Evolutionary conservation across 2,329 filamentous ascomycete species (phyloP).

Genomic region (Ceratocystis papillata): DNA sequence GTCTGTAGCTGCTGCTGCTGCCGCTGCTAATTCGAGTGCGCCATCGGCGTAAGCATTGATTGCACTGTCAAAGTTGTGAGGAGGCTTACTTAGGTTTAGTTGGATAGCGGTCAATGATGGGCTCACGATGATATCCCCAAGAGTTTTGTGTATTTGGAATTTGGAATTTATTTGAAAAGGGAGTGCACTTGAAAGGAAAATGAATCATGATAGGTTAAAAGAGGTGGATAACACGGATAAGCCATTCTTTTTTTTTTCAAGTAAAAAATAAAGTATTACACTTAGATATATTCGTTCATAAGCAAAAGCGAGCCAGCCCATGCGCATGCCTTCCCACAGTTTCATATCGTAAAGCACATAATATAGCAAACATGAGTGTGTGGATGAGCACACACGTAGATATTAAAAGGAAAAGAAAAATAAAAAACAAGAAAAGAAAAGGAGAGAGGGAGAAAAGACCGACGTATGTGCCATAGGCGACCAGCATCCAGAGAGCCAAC

Average conservation of each 20-base stretch:
- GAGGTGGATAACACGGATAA: neutral
- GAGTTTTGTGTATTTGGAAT: constrained; percentile 4
- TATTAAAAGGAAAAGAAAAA: neutral
- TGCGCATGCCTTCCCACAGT: neutral
- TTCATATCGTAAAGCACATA: neutral
- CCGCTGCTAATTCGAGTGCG: neutral
- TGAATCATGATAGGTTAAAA: neutral
- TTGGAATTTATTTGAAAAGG: neutral
- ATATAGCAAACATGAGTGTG: neutral
- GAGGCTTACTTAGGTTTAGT: neutral
- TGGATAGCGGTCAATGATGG: neutral
- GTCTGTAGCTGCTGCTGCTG: constrained; percentile 27
- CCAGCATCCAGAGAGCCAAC: neutral
- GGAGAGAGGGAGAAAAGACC: neutral
- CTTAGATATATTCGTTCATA: neutral
- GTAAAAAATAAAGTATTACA: neutral
- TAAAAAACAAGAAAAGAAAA: neutral
- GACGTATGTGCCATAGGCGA: neutral
- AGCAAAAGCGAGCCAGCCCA: neutral
- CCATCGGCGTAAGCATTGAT: neutral
- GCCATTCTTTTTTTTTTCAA: neutral
- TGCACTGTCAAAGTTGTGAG: neutral
- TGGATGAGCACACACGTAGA: neutral
- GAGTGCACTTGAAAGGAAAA: neutral
- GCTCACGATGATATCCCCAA: constrained; percentile 8